Percentiles rank a stretch among this genome's conserved stretches.
Evolutionary conservation across 2,329 filamentous ascomycete genomes (phyloP).

Genomic region (Fusarium nelsonii): DNA sequence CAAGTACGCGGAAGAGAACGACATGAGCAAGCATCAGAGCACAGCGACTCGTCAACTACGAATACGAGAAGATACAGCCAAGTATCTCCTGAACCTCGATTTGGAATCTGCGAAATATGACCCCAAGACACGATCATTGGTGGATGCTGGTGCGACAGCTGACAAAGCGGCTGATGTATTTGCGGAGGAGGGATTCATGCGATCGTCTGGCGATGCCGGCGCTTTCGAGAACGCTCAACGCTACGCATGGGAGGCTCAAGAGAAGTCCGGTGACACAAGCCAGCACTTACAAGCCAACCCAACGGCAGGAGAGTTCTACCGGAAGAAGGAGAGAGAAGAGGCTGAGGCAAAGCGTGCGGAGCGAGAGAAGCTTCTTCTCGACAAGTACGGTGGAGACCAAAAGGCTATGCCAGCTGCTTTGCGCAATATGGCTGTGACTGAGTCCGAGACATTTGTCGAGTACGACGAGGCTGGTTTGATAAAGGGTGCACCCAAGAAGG

Average conservation of each 20-base stretch:
- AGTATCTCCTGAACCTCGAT: conserved; percentile 94
- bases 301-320: conserved; percentile 86
- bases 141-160: conserved; percentile 83
- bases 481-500: conserved; percentile 84
- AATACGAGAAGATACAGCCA: conserved; percentile 95
- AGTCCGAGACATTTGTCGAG: conserved; percentile 90
- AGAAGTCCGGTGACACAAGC: conserved; percentile 80
- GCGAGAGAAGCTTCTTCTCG: conserved; percentile 76
- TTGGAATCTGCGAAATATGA: conserved; percentile 98
- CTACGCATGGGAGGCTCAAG: conserved; percentile 96
- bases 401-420: conserved; percentile 70
- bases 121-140: conserved; percentile 92
- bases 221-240: conserved; percentile 91
- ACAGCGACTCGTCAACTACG: conserved; percentile 91
- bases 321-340: conserved; percentile 84
- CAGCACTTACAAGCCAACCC: conserved; percentile 96
- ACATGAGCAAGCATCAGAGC: conserved; percentile 94
- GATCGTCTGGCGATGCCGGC: conserved; percentile 87
- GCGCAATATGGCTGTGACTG: conserved; percentile 75
- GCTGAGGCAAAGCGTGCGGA: conserved; percentile 75
- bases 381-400: conserved; percentile 82
- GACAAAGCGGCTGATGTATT: conserved; percentile 86
- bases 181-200: conserved; percentile 93
- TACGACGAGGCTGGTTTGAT: conserved; percentile 92
- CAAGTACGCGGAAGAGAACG: conserved; percentile 92